These are phyloP conservation scores for Priceomyces haplophilus DNA, from an alignment of 805 yeast species.

Conservation along the genomic window DNA sequence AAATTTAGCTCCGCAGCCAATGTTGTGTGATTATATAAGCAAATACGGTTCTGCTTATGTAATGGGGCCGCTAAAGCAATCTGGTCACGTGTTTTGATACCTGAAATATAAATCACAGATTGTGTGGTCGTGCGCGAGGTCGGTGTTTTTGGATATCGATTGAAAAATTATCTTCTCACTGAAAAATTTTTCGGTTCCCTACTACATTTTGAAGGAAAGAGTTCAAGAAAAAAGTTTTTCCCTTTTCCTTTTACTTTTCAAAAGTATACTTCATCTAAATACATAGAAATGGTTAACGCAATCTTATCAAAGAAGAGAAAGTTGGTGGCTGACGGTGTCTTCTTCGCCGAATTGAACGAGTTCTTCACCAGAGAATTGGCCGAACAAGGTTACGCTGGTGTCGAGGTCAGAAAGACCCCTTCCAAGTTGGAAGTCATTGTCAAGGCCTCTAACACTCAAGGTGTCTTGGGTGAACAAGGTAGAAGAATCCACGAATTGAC, in stretches of 20 bases:
- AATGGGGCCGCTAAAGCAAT: no score
- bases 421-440: conserved; percentile 96
- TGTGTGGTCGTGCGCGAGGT: no score
- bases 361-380: conserved; percentile 99
- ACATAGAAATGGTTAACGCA: conserved; percentile 29
- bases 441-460: conserved; percentile 98
- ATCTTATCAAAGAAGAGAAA: conserved; percentile 95
- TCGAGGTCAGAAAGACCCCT: conserved; percentile 98
- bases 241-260: no score
- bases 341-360: conserved; percentile 99
- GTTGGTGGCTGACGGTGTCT: conserved; percentile 99
- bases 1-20: no score
- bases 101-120: no score
- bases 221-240: neutral
- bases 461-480: conserved; percentile 99
- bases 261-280: neutral
- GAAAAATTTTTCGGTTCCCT: conserved; percentile 5
- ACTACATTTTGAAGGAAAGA: neutral
- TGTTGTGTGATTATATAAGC: no score
- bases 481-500: conserved; percentile 99
- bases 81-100: no score
- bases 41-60: no score
- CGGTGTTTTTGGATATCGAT: no score
- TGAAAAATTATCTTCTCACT: no score
- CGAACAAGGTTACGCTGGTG: conserved; percentile 99